phyloP scores from a whole-genome alignment of 1,284 basidiomycete species.

The Meira nashicola region DNA sequence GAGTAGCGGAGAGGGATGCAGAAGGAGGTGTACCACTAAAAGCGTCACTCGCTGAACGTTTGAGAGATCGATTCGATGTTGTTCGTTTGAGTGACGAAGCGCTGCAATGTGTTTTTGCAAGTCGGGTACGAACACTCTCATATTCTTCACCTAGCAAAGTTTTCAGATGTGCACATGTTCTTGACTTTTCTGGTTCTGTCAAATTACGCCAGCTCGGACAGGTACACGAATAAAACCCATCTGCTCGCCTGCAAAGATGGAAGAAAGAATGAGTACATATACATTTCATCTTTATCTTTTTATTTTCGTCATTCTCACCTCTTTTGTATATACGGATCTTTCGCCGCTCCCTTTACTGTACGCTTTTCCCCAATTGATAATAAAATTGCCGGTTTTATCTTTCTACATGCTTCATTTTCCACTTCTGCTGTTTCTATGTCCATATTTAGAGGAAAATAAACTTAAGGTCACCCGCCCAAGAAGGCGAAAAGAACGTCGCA shows the following conservation, averaged over 20 bases:
- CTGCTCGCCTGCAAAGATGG: conserved; percentile 45
- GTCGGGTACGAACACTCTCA: conserved; percentile 57
- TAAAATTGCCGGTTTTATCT: neutral
- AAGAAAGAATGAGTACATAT: neutral
- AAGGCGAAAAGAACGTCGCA: neutral
- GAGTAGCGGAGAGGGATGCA: neutral
- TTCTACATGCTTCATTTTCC: neutral
- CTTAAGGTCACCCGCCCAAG: neutral
- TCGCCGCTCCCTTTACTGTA: conserved; percentile 8
- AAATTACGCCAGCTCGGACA: conserved; percentile 56
- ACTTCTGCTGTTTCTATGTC: neutral
- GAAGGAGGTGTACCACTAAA: too few relatives aligned
- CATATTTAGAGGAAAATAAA: too few relatives aligned
- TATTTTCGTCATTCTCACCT: conserved; percentile 1
- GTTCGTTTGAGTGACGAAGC: conserved; percentile 6
- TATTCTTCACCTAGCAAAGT: conserved; percentile 61
- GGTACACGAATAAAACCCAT: conserved; percentile 58
- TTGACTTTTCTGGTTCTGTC: conserved; percentile 58
- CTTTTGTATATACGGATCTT: conserved; percentile 9
- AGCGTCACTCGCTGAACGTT: too few relatives aligned
- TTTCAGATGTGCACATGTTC: conserved; percentile 63
- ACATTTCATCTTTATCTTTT: neutral
- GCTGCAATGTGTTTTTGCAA: conserved; percentile 50
- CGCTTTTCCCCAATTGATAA: conserved; percentile 3
- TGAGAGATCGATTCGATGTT: neutral